These are phyloP conservation scores for Tylopilus sp. DNA, from an alignment of 768 basidiomycete genomes.

Conservation along the genomic window DNA sequence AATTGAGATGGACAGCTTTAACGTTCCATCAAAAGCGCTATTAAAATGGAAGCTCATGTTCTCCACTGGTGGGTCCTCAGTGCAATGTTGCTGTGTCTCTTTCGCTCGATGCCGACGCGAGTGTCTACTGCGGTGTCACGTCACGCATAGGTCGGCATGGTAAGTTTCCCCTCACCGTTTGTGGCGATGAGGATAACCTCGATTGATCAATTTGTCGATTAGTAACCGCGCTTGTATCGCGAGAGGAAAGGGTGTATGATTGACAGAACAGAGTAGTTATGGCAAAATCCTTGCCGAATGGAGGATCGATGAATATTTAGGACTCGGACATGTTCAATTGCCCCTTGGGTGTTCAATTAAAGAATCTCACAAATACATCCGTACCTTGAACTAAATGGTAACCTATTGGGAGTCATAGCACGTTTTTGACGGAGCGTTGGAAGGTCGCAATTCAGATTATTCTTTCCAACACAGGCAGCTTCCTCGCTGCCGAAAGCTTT, in stretches of 20 bases:
- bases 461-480: not conserved
- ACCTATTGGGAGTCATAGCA: not conserved
- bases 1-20: slow-evolving; percentile 6
- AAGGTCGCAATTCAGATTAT: not conserved
- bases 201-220: not conserved
- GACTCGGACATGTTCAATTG: slow-evolving; percentile 5
- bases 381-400: not conserved
- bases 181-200: slow-evolving; percentile 13
- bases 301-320: slow-evolving; percentile 1
- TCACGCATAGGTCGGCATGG: slow-evolving; percentile 25
- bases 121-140: slow-evolving; percentile 10
- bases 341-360: not conserved
- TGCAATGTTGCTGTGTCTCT: slow-evolving; percentile 10
- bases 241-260: not conserved
- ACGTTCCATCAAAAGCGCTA: slow-evolving; percentile 2
- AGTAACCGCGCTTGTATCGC: not conserved
- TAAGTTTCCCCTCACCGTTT: slow-evolving; percentile 12
- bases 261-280: too few species aligned
- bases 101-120: slow-evolving; percentile 1
- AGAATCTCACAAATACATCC: not conserved
- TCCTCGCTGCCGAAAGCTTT: slow-evolving; percentile 6
- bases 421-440: not conserved
- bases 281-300: not conserved
- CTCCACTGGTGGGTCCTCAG: not conserved
- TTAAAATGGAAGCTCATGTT: slow-evolving; percentile 17